These are phyloP conservation scores for Sporothrix euskadiensis DNA, from an alignment of 2,329 filamentous ascomycete genomes.

Conservation along the genomic window DNA sequence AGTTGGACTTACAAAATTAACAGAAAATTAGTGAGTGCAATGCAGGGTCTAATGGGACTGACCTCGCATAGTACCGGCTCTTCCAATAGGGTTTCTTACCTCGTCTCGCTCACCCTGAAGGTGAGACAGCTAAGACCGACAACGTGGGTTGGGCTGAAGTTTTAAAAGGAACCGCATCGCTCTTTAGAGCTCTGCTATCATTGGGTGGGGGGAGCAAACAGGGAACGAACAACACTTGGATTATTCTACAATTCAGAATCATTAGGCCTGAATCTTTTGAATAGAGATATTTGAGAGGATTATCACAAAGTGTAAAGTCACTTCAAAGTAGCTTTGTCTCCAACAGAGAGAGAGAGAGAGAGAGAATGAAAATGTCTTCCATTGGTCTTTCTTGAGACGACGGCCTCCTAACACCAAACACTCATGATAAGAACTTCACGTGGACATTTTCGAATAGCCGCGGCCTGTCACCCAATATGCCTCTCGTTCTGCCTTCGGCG, in stretches of 20 bases:
- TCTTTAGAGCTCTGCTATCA: background rate
- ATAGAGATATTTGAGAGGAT: background rate
- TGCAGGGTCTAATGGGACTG: slow-evolving; percentile 6
- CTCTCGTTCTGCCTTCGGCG: background rate
- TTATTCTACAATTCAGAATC: too few species aligned
- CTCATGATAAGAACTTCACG: background rate
- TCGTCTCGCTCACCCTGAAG: slow-evolving; percentile 2
- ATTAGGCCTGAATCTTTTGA: background rate
- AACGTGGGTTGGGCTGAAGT: background rate
- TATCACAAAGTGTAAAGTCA: background rate
- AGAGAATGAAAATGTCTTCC: background rate
- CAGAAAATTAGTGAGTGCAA: background rate
- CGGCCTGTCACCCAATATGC: background rate
- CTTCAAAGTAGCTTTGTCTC: background rate
- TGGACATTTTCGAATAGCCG: background rate
- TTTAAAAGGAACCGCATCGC: background rate
- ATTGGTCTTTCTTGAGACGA: background rate
- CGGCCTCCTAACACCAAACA: background rate
- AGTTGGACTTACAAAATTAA: background rate
- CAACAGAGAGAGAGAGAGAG: background rate
- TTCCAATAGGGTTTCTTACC: background rate
- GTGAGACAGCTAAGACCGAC: slow-evolving; percentile 5
- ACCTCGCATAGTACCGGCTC: background rate
- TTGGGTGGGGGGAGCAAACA: background rate
- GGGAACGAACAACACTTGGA: background rate